These are phyloP conservation scores for Agrostemma githago DNA, from an alignment of 148 eudicot genomes.

Conservation along the genomic window DNA sequence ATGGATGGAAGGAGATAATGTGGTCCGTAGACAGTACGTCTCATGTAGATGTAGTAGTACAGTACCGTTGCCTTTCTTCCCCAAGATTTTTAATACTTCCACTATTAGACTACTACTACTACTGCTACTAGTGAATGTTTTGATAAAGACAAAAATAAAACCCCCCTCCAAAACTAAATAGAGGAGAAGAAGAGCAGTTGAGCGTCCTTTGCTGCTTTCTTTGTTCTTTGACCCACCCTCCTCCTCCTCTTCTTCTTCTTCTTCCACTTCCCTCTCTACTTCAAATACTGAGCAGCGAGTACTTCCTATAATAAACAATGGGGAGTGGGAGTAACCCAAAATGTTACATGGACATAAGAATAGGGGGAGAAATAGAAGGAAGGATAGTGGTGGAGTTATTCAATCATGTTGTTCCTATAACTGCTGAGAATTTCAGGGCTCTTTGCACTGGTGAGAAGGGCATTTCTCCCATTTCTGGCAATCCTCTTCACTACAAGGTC, in stretches of 20 bases:
- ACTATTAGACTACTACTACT: no score
- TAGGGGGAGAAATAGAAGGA: slow-evolving; percentile 71
- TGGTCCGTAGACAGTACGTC: no score
- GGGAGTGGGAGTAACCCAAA: slow-evolving; percentile 28
- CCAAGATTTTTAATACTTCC: no score
- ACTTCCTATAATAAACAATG: slow-evolving; percentile 14
- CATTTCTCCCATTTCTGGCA: slow-evolving; percentile 40
- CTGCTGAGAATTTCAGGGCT: slow-evolving; percentile 83
- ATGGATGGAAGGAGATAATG: no score
- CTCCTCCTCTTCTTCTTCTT: not conserved
- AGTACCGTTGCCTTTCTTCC: no score
- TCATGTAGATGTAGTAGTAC: no score
- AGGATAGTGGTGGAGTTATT: slow-evolving; percentile 68
- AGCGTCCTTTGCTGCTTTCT: slow-evolving; percentile 17
- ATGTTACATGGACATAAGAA: slow-evolving; percentile 65
- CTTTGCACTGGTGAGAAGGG: slow-evolving; percentile 82
- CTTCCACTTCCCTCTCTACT: not conserved
- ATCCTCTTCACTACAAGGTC: slow-evolving; percentile 63
- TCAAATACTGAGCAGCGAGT: no score
- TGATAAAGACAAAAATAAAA: not conserved
- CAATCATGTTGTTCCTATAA: slow-evolving; percentile 66
- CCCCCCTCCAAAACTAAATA: not conserved
- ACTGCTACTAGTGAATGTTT: not conserved
- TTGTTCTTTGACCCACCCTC: slow-evolving; percentile 12
- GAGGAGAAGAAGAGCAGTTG: not conserved